Evolutionary conservation across 768 basidiomycete genomes (phyloP).

Genomic region (Mycena albidolilacea): DNA sequence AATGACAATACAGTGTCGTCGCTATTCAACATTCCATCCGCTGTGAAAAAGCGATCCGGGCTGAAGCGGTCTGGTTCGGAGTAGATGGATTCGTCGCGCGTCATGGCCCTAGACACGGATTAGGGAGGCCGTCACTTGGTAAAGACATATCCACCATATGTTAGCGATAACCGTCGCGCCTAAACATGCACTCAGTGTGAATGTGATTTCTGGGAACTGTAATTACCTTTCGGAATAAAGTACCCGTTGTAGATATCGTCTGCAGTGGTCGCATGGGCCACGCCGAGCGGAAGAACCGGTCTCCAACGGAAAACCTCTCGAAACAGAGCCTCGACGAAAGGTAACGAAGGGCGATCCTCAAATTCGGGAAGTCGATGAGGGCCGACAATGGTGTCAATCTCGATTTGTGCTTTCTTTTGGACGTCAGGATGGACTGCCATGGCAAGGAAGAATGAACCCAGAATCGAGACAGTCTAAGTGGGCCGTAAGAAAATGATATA

Average conservation of each 20-base stretch:
- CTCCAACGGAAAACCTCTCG: slow-evolving; percentile 39
- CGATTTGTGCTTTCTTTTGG: slow-evolving; percentile 46
- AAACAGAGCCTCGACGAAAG: slow-evolving; percentile 37
- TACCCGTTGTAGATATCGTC: slow-evolving; percentile 51
- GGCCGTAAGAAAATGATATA: not conserved
- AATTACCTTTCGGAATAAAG: slow-evolving; percentile 50
- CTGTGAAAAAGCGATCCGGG: slow-evolving; percentile 47
- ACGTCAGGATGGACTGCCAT: slow-evolving; percentile 46
- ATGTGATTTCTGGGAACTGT: not conserved
- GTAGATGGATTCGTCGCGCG: slow-evolving; percentile 46
- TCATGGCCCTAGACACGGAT: slow-evolving; percentile 39
- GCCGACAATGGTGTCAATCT: slow-evolving; percentile 49
- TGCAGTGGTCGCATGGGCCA: slow-evolving; percentile 38
- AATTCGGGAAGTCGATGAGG: slow-evolving; percentile 47
- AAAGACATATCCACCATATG: slow-evolving; percentile 47
- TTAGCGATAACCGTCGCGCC: slow-evolving; percentile 49
- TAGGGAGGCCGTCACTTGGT: not conserved
- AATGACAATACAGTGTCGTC: slow-evolving; percentile 24
- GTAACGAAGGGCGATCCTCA: slow-evolving; percentile 42
- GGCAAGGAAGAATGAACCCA: slow-evolving; percentile 46
- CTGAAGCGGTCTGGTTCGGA: slow-evolving; percentile 47
- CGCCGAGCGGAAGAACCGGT: slow-evolving; percentile 34
- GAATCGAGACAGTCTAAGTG: slow-evolving; percentile 42
- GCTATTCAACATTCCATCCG: slow-evolving; percentile 25
- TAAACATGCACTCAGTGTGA: not conserved